A percentile compares a stretch with the other conserved stretches of the same genome.
These are phyloP conservation scores for Artemisia tridentata DNA, from an alignment of 129 eudicot species.

Conservation along the genomic window DNA sequence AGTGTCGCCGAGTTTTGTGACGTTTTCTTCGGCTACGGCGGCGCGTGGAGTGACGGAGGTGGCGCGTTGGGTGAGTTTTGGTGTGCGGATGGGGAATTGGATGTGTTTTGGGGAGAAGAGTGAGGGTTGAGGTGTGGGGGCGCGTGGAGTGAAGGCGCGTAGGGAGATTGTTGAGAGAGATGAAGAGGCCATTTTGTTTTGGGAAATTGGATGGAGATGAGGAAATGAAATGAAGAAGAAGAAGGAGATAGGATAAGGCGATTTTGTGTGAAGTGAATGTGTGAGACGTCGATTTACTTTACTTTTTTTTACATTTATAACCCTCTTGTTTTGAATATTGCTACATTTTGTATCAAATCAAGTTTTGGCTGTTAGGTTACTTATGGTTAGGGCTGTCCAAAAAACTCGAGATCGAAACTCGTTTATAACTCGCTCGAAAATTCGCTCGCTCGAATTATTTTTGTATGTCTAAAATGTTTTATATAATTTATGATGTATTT, in stretches of 20 bases:
- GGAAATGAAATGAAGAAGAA: background rate
- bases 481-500: too few species aligned
- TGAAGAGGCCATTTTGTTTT: conserved; percentile 64
- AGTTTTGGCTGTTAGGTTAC: too few species aligned
- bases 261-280: background rate
- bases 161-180: conserved; percentile 49
- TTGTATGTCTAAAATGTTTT: too few species aligned
- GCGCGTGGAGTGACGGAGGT: conserved; percentile 61
- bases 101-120: conserved; percentile 47
- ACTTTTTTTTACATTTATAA: too few species aligned
- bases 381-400: too few species aligned
- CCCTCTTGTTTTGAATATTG: too few species aligned
- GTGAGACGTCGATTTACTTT: too few species aligned
- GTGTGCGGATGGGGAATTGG: conserved; percentile 46
- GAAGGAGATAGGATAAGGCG: conserved; percentile 44
- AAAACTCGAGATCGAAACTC: too few species aligned
- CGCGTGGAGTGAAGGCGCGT: conserved; percentile 40
- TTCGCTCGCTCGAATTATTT: too few species aligned
- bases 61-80: conserved; percentile 52
- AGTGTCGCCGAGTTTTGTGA: conserved; percentile 55
- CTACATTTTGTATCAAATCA: too few species aligned
- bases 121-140: conserved; percentile 24
- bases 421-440: too few species aligned
- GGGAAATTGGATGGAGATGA: background rate
- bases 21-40: conserved; percentile 77